Evolutionary conservation across 1,284 basidiomycete species (phyloP).

Genomic region (Boletus putidus): DNA sequence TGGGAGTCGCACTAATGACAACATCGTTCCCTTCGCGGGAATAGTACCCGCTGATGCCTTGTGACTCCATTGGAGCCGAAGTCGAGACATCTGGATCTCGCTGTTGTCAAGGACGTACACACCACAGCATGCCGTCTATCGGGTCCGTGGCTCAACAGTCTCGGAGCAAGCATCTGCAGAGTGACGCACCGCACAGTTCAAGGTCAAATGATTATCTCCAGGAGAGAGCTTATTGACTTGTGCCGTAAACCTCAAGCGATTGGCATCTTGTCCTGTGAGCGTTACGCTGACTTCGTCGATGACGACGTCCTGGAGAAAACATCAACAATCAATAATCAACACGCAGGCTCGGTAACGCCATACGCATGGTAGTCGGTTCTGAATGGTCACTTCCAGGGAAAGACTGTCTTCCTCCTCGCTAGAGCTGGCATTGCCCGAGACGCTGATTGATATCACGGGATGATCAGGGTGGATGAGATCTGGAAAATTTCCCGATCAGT

Average conservation of each 20-base stretch:
- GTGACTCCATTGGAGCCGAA: slow-evolving; percentile 61
- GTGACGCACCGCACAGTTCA: slow-evolving; percentile 68
- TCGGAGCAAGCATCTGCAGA: background rate
- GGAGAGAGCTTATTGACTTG: slow-evolving; percentile 44
- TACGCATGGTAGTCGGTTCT: slow-evolving; percentile 74
- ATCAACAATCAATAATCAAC: slow-evolving; percentile 19
- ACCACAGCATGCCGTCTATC: slow-evolving; percentile 64
- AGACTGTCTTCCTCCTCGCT: slow-evolving; percentile 65
- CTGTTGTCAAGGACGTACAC: slow-evolving; percentile 59
- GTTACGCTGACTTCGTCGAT: slow-evolving; percentile 53
- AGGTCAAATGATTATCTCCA: slow-evolving; percentile 54
- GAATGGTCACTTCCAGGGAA: slow-evolving; percentile 55
- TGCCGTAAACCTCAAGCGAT: slow-evolving; percentile 52
- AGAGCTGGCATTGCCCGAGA: slow-evolving; percentile 48
- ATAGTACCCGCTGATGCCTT: slow-evolving; percentile 33
- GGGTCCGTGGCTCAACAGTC: background rate
- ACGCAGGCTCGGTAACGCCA: slow-evolving; percentile 10
- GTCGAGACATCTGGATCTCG: slow-evolving; percentile 57
- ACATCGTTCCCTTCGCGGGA: slow-evolving; percentile 33
- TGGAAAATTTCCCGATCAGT: slow-evolving; percentile 36
- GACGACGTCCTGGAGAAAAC: slow-evolving; percentile 44
- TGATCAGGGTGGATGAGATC: slow-evolving; percentile 69
- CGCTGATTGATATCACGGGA: slow-evolving; percentile 57
- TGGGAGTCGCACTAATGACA: slow-evolving; percentile 56
- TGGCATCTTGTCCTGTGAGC: slow-evolving; percentile 57